Conservation (phyloP, 2,329 filamentous ascomycete genomes). For the Talaromyces sp. region DNA sequence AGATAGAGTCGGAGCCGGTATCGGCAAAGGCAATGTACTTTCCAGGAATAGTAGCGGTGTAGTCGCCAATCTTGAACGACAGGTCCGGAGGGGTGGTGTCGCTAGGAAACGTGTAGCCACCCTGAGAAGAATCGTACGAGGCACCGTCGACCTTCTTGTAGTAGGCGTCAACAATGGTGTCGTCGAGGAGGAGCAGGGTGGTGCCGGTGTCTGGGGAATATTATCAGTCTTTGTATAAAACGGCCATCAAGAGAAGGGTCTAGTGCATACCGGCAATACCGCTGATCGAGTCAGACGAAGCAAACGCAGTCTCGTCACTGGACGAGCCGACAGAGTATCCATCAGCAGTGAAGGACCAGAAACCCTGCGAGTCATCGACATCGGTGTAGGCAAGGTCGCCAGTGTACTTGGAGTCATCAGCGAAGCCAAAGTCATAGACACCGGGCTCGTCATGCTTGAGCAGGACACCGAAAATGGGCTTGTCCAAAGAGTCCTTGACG, state of each 20-base stretch:
- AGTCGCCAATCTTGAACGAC: slow-evolving; percentile 45
- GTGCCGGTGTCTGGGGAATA: slow-evolving; percentile 73
- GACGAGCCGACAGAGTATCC: slow-evolving; percentile 49
- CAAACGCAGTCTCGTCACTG: slow-evolving; percentile 26
- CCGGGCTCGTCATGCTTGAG: slow-evolving; percentile 1
- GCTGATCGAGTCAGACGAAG: slow-evolving; percentile 32
- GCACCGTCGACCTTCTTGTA: slow-evolving; percentile 53
- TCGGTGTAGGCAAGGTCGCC: not conserved
- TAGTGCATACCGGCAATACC: slow-evolving; percentile 57
- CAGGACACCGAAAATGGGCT: not conserved
- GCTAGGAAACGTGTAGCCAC: slow-evolving; percentile 54
- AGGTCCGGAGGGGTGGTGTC: slow-evolving; percentile 47
- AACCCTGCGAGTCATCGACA: slow-evolving; percentile 51
- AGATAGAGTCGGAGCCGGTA: slow-evolving; percentile 34
- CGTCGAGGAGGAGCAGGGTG: slow-evolving; percentile 57
- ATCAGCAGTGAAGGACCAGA: slow-evolving; percentile 56
- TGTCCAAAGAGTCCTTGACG: slow-evolving; percentile 45
- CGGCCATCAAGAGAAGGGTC: too few relatives aligned
- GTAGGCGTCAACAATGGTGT: slow-evolving; percentile 50
- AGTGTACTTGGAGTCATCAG: not conserved
- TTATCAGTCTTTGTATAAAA: too few relatives aligned
- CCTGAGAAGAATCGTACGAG: slow-evolving; percentile 25
- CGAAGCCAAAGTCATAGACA: slow-evolving; percentile 5
- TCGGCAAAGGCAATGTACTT: slow-evolving; percentile 49
- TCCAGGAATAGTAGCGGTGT: slow-evolving; percentile 48